phyloP scores from a whole-genome alignment of 2,329 filamentous ascomycete genomes.

The Colletotrichum chrysophilum region DNA sequence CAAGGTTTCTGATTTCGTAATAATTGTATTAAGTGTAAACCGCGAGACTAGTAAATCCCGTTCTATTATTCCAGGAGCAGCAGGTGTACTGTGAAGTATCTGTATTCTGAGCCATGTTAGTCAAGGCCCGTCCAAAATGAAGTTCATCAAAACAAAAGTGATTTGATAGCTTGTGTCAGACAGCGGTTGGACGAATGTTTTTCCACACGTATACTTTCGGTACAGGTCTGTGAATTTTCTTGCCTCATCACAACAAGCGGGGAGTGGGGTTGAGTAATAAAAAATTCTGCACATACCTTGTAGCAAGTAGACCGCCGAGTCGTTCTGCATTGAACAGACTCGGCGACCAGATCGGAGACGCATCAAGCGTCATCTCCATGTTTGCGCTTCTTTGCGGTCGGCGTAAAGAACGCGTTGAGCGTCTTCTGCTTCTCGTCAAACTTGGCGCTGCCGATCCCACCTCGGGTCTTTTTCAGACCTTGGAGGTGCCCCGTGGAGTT shows the following conservation, averaged over 20 bases:
- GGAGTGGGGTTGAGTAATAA: not conserved
- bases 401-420: slow-evolving; percentile 75
- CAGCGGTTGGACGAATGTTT: slow-evolving; percentile 81
- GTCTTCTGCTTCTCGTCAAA: slow-evolving; percentile 79
- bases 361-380: slow-evolving; percentile 30
- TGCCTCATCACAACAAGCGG: slow-evolving; percentile 72
- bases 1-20: too few relatives aligned
- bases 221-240: slow-evolving; percentile 83
- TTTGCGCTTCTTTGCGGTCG: slow-evolving; percentile 54
- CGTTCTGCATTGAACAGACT: not conserved
- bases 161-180: slow-evolving; percentile 58
- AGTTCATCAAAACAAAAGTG: slow-evolving; percentile 4
- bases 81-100: too few relatives aligned
- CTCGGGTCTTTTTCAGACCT: slow-evolving; percentile 78
- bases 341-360: not conserved
- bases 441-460: slow-evolving; percentile 79
- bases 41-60: not conserved
- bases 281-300: slow-evolving; percentile 43
- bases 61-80: not conserved
- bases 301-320: not conserved
- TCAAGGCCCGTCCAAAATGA: not conserved
- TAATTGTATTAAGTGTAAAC: too few relatives aligned
- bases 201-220: slow-evolving; percentile 74
- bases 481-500: slow-evolving; percentile 76
- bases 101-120: not conserved